Evolutionary conservation across 2,329 filamentous ascomycete genomes (phyloP), one percentile per base, ranked within the genome.

Genomic region (Graphilbum fragrans): DNA sequence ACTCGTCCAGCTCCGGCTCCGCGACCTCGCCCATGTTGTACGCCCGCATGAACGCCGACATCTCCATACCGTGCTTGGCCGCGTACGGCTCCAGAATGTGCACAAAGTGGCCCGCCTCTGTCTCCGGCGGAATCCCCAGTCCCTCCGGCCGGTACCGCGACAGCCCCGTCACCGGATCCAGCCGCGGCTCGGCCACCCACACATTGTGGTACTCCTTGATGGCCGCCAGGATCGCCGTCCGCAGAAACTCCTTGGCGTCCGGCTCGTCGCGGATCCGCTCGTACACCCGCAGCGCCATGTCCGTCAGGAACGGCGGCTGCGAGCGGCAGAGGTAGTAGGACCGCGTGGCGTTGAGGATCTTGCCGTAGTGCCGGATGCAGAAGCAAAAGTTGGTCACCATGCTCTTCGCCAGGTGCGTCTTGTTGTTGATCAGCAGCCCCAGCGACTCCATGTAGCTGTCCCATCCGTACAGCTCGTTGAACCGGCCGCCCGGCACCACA

Each of bases 401-500:
- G 38, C 82, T 75, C 66, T 95, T 94, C 50, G 87, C 87, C 42
- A 96, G 66, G 53, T 95, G 79, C 19, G 86, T 78, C 45, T 85
- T 80, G 56, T 92, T 84, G 55, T 90, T 86, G 52, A 86, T 77
- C 45, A 96, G 67, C 44, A 98, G 71, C 17, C 92, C 92, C 3
- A 96, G 69, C 5, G 90, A 92, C 59, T 90, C 86, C 87, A 98
- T 96, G 67, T 96, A 98, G 58, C 87, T 95, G 62, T 98, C 92
- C 92, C 92, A 98, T 37, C 90, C 90, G 58, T 98, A 98, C 19
- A 98, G 65, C 60, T 98, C 92, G 61, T 98, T 98, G 77, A 98
- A 98, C 23, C 92, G 78, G 20, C 92, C 92, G 45, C 92, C 92
- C 0, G 92, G 92, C 3, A 98, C 92, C n/a, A 96, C 87, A 53